Evolutionary conservation across 306 rosid genomes (phyloP).

Genomic region (Benincasa hispida): DNA sequence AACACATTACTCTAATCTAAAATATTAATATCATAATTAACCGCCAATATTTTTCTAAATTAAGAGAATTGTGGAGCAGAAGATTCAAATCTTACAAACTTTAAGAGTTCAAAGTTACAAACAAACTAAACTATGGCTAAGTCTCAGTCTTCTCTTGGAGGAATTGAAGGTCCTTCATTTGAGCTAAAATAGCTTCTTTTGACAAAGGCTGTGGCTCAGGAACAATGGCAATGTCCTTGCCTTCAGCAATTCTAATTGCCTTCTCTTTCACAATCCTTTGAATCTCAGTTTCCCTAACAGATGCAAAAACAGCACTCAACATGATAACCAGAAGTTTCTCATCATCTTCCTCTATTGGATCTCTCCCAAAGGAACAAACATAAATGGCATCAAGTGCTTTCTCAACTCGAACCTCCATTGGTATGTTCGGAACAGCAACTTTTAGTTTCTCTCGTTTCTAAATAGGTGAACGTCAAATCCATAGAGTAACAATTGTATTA

Average conservation of each 20-base stretch:
- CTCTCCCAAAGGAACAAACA: slow-evolving; percentile 70
- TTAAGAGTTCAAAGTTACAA: not conserved
- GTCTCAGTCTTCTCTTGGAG: slow-evolving; percentile 55
- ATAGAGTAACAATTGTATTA: too few relatives aligned
- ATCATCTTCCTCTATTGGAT: slow-evolving; percentile 48
- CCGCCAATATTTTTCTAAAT: not conserved
- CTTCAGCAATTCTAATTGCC: slow-evolving; percentile 52
- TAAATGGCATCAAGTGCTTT: slow-evolving; percentile 78
- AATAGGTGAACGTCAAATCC: not conserved
- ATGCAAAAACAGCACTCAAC: slow-evolving; percentile 53
- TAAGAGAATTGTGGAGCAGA: not conserved
- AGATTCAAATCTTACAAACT: not conserved
- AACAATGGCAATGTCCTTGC: slow-evolving; percentile 23
- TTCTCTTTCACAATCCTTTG: slow-evolving; percentile 44
- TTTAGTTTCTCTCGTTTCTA: slow-evolving; percentile 63
- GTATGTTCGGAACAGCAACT: slow-evolving; percentile 31
- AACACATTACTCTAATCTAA: not conserved
- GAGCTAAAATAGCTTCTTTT: slow-evolving; percentile 70
- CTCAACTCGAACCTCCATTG: slow-evolving; percentile 66
- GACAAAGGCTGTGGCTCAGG: slow-evolving; percentile 40
- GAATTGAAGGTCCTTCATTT: slow-evolving; percentile 91
- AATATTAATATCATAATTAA: not conserved
- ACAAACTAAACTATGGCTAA: not conserved
- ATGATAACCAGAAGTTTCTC: slow-evolving; percentile 39
- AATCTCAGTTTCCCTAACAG: slow-evolving; percentile 40